Evolutionary conservation across 2,329 filamentous ascomycete species (phyloP).

Genomic region (Beauveria sp.): DNA sequence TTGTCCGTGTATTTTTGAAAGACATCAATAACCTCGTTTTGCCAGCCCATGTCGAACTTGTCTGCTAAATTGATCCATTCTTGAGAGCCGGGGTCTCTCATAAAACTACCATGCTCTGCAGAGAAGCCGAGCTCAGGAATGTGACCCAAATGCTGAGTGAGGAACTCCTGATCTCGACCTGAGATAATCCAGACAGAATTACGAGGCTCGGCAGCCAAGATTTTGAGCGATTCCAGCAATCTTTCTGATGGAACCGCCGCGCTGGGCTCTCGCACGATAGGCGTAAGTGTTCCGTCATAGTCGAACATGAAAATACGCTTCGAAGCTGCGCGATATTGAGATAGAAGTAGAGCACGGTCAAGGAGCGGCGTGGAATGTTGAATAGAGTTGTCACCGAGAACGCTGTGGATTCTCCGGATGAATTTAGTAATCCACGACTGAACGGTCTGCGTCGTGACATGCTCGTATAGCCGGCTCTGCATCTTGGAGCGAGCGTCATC

Average conservation of each 20-base stretch:
- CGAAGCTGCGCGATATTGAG: constrained; percentile 64
- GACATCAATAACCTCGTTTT: constrained; percentile 70
- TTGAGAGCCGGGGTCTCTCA: constrained; percentile 67
- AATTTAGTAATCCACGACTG: constrained; percentile 79
- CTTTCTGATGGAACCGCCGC: constrained; percentile 81
- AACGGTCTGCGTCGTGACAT: constrained; percentile 80
- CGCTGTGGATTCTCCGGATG: constrained; percentile 69
- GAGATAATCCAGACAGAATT: constrained; percentile 99
- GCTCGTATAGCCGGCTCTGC: constrained; percentile 69
- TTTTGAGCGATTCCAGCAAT: constrained; percentile 71
- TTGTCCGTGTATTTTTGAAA: constrained; percentile 86
- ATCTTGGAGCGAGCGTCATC: constrained; percentile 56
- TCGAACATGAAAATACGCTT: constrained; percentile 96
- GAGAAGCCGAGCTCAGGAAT: constrained; percentile 85
- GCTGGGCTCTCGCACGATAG: constrained; percentile 86
- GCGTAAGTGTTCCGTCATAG: constrained; percentile 93
- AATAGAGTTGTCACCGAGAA: constrained; percentile 69
- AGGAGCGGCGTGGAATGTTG: constrained; percentile 72
- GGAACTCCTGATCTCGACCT: constrained; percentile 84
- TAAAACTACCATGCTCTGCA: constrained; percentile 94
- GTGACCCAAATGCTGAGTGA: constrained; percentile 87
- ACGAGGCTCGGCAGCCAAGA: constrained; percentile 67
- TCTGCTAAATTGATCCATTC: constrained; percentile 88
- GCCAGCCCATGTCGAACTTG: constrained; percentile 86
- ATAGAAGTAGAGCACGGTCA: constrained; percentile 64